Conservation (phyloP, 768 basidiomycete genomes). For the Lactarius indigo region DNA sequence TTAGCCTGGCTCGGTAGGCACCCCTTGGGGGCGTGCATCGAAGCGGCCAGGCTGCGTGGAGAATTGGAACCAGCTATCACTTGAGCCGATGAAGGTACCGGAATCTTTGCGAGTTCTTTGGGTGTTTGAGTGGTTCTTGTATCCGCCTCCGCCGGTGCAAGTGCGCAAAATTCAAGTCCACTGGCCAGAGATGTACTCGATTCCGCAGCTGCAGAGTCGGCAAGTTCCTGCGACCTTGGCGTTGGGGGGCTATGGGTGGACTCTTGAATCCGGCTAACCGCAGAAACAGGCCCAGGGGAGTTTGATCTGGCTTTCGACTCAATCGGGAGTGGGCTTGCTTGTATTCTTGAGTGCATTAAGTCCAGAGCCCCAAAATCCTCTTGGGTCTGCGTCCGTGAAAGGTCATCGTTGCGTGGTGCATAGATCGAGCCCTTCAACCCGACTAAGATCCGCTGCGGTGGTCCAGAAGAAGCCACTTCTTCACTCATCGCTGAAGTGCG, state of each 20-base stretch:
- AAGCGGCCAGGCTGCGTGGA: constrained; percentile 5
- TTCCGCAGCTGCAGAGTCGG: not conserved
- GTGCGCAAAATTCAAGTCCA: not conserved
- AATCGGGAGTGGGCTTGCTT: constrained; percentile 8
- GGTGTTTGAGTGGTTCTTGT: not conserved
- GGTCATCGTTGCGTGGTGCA: not conserved
- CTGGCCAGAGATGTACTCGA: not conserved
- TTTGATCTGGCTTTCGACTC: not conserved
- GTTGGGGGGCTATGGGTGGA: not conserved
- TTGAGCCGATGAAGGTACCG: not conserved
- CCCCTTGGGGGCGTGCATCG: constrained; percentile 8
- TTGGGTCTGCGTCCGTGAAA: not conserved
- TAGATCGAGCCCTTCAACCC: constrained; percentile 11
- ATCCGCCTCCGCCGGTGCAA: not conserved
- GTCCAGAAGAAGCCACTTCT: not conserved
- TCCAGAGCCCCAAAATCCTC: not conserved
- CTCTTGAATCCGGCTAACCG: not conserved
- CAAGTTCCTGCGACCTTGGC: not conserved
- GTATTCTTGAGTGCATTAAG: not conserved
- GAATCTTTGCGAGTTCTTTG: not conserved
- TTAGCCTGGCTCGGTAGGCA: not conserved
- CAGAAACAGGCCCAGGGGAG: not conserved
- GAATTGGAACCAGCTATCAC: not conserved
- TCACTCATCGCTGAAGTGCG: not conserved
- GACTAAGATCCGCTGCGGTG: not conserved